Conservation (phyloP, 2,329 filamentous ascomycete genomes). For the Fusarium pininemorale region DNA sequence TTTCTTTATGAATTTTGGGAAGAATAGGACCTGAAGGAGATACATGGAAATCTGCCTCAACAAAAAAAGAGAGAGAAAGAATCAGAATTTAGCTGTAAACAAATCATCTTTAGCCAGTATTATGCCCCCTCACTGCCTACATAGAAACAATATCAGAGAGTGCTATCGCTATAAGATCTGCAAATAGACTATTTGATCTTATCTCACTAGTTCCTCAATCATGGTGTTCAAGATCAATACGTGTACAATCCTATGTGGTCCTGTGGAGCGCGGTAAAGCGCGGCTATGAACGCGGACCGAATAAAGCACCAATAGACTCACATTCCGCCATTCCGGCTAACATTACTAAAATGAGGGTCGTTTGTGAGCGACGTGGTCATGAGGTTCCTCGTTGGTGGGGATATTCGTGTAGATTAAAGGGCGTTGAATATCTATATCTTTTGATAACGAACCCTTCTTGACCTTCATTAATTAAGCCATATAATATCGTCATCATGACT, state of each 20-base stretch:
- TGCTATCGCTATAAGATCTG: too few species aligned
- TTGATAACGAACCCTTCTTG: background rate
- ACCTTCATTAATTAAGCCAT: background rate
- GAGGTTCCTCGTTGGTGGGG: background rate
- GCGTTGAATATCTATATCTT: background rate
- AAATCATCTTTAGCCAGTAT: background rate
- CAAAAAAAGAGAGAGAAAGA: background rate
- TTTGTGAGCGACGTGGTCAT: conserved; percentile 7
- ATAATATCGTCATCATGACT: conserved; percentile 21
- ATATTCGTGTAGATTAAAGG: background rate
- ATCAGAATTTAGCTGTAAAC: background rate
- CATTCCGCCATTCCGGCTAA: conserved; percentile 32
- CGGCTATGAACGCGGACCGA: conserved; percentile 37
- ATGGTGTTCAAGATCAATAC: background rate
- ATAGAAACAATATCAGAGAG: too few species aligned
- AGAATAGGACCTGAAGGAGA: background rate
- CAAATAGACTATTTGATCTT: background rate
- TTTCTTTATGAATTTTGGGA: too few species aligned
- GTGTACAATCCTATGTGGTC: conserved; percentile 23
- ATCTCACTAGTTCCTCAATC: background rate
- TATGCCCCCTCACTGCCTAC: too few species aligned
- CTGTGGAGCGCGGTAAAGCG: conserved; percentile 40
- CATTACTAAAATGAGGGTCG: conserved; percentile 5
- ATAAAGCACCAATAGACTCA: conserved; percentile 5
- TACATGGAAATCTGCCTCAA: background rate